These are phyloP conservation scores for Penicillium robsamsonii DNA, from an alignment of 495 filamentous ascomycete genomes.

Conservation along the genomic window DNA sequence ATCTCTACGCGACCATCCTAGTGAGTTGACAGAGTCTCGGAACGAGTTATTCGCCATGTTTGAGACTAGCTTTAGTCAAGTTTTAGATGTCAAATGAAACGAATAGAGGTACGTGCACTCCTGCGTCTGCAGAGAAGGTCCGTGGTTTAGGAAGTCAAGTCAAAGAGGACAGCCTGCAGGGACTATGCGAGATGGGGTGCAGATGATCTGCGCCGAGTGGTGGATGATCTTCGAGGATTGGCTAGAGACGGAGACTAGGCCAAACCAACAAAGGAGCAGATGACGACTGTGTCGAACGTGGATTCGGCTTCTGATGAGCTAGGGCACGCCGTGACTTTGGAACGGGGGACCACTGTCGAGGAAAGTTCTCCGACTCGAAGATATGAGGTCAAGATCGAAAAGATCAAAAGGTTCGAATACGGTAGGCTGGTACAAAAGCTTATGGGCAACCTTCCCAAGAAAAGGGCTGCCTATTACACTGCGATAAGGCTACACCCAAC, in stretches of 20 bases:
- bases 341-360: conserved; percentile 3
- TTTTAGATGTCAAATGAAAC: conserved; percentile 17
- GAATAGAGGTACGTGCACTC: conserved; percentile 20
- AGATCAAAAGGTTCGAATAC: not conserved
- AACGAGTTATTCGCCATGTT: conserved; percentile 89
- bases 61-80: conserved; percentile 3
- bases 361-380: conserved; percentile 12
- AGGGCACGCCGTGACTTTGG: conserved; percentile 22
- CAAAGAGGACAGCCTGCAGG: conserved; percentile 38
- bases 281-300: conserved; percentile 36
- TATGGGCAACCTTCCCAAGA: not conserved
- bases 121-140: conserved; percentile 27
- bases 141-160: conserved; percentile 25
- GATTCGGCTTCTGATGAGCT: conserved; percentile 32
- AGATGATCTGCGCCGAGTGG: conserved; percentile 53
- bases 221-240: conserved; percentile 23
- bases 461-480: conserved; percentile 14
- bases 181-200: conserved; percentile 53
- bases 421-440: not conserved
- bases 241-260: conserved; percentile 32
- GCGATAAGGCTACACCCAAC: conserved; percentile 1
- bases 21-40: conserved; percentile 86
- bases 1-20: conserved; percentile 92
- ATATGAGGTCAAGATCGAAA: not conserved
- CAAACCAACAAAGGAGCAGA: conserved; percentile 35